Evolutionary conservation across 768 basidiomycete species (phyloP).

Genomic region (Suillus hirtellus): DNA sequence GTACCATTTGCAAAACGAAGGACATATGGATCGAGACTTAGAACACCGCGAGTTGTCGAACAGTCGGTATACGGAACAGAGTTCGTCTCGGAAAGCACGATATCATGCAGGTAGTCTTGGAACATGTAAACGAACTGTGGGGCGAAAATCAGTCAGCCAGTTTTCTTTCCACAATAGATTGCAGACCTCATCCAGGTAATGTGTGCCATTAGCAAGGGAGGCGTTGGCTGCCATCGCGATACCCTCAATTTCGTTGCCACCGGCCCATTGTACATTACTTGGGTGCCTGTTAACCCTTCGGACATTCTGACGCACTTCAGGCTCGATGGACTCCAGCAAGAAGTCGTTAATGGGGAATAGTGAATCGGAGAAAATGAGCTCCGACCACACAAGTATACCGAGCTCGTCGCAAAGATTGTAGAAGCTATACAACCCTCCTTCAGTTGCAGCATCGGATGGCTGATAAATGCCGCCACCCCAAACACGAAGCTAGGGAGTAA

Average conservation of each 20-base stretch:
- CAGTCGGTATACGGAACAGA: slow-evolving; percentile 62
- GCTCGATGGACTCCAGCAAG: slow-evolving; percentile 49
- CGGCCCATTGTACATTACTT: slow-evolving; percentile 60
- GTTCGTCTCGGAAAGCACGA: slow-evolving; percentile 49
- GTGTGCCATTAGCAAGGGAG: slow-evolving; percentile 42
- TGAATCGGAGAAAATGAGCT: slow-evolving; percentile 60
- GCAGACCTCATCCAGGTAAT: slow-evolving; percentile 50
- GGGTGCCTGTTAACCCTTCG: slow-evolving; percentile 56
- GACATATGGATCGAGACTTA: slow-evolving; percentile 57
- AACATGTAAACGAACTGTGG: slow-evolving; percentile 50
- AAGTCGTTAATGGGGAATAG: slow-evolving; percentile 58
- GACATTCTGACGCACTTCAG: slow-evolving; percentile 59
- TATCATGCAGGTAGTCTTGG: slow-evolving; percentile 50
- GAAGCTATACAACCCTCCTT: slow-evolving; percentile 53
- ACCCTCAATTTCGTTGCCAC: slow-evolving; percentile 61
- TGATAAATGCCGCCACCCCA: slow-evolving; percentile 62
- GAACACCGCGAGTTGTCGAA: slow-evolving; percentile 56
- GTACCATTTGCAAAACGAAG: slow-evolving; percentile 52
- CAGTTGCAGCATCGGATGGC: slow-evolving; percentile 40
- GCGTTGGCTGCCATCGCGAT: slow-evolving; percentile 43
- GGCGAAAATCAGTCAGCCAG: neutral
- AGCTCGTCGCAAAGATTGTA: slow-evolving; percentile 61
- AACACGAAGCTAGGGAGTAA: slow-evolving; percentile 45
- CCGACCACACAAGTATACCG: slow-evolving; percentile 62
- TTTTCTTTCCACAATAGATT: neutral